Percentiles rank a stretch among this genome's conserved stretches.
phyloP scores from a whole-genome alignment of 139 green algal genomes.

The Coelastrella sp. region DNA sequence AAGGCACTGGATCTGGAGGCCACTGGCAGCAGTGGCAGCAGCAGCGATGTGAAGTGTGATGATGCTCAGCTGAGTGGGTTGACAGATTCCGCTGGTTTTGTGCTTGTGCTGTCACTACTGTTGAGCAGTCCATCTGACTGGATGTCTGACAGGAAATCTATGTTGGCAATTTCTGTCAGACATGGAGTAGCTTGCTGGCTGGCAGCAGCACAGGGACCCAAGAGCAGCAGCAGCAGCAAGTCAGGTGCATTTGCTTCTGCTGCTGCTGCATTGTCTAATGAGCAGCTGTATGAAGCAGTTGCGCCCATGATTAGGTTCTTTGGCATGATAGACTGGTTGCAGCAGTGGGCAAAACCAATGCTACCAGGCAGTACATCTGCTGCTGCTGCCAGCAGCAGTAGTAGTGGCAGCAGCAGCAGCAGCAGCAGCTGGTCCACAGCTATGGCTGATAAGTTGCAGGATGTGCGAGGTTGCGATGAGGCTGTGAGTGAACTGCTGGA shows the following conservation, averaged over 20 bases:
- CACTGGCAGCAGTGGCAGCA: neutral
- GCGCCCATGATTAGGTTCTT: slow-evolving; percentile 32
- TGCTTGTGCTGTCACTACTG: slow-evolving; percentile 39
- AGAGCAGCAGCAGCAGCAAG: slow-evolving; percentile 6
- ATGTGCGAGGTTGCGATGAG: neutral
- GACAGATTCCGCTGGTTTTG: neutral
- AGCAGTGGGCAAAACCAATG: slow-evolving; percentile 36
- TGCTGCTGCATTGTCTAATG: neutral
- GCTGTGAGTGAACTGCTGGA: slow-evolving; percentile 11
- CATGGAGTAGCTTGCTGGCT: neutral
- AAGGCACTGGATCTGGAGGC: neutral
- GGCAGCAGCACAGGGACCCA: neutral
- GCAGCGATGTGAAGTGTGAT: neutral
- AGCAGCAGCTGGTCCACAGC: slow-evolving; percentile 5
- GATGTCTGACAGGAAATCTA: neutral
- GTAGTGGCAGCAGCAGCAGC: neutral
- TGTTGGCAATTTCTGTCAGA: slow-evolving; percentile 17
- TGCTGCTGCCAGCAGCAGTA: neutral
- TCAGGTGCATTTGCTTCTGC: neutral
- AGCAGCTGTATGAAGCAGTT: slow-evolving; percentile 7
- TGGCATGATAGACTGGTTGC: slow-evolving; percentile 34
- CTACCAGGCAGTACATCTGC: neutral
- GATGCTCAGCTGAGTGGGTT: neutral
- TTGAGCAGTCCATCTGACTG: neutral
- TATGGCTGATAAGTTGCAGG: slow-evolving; percentile 1